Conservation (phyloP, 2,329 filamentous ascomycete genomes). For the Rasamsonia emersonii region DNA sequence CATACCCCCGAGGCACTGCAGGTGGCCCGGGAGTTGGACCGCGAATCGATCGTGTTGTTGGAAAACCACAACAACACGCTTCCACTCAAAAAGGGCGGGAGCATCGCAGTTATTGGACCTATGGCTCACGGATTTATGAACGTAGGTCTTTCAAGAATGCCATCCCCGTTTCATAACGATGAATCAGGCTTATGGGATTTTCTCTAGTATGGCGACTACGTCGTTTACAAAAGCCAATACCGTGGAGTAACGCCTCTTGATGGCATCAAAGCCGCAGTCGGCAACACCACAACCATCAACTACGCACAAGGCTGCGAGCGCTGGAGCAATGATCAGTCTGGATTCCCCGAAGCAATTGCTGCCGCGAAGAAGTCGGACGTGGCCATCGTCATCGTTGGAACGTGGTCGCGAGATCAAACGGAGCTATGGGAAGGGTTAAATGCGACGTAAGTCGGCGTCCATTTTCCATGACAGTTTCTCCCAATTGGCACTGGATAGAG, state of each 20-base stretch:
- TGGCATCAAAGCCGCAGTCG: slow-evolving; percentile 54
- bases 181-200: slow-evolving; percentile 9
- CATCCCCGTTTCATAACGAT: slow-evolving; percentile 13
- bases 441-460: slow-evolving; percentile 42
- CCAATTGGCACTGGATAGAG: too few relatives aligned
- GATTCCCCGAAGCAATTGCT: slow-evolving; percentile 57
- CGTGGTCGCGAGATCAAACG: slow-evolving; percentile 64
- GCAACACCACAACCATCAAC: slow-evolving; percentile 49
- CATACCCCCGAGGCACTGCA: slow-evolving; percentile 52
- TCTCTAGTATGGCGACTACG: slow-evolving; percentile 61
- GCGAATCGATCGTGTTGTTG: slow-evolving; percentile 54
- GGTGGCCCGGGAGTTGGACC: slow-evolving; percentile 55
- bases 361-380: slow-evolving; percentile 60
- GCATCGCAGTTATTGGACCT: slow-evolving; percentile 64
- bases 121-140: slow-evolving; percentile 67
- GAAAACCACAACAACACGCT: slow-evolving; percentile 49
- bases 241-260: slow-evolving; percentile 61
- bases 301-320: slow-evolving; percentile 64
- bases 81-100: slow-evolving; percentile 54
- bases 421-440: slow-evolving; percentile 64
- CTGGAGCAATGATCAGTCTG: slow-evolving; percentile 62
- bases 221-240: slow-evolving; percentile 56
- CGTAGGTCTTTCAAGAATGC: slow-evolving; percentile 31
- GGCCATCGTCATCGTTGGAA: slow-evolving; percentile 65
- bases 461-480: too few relatives aligned